Percentiles rank a stretch among this genome's conserved stretches.
Conservation (phyloP, 768 basidiomycete species). For the Polyporus arcularius region DNA sequence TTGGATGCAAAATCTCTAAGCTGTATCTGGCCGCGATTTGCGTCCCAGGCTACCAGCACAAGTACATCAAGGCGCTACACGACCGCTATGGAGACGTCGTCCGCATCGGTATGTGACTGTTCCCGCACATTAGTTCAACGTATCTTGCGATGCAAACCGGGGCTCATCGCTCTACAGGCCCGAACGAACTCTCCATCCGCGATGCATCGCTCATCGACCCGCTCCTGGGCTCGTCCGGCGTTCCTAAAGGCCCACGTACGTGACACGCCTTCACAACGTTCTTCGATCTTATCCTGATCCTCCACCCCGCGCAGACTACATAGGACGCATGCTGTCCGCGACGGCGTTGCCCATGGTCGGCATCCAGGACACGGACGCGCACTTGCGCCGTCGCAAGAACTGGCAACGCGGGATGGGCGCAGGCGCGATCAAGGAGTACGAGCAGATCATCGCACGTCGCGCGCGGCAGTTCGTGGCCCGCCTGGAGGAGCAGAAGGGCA, state of each 20-base stretch:
- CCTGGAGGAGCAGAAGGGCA: conserved; percentile 29
- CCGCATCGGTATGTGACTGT: not conserved
- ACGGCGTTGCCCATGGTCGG: conserved; percentile 31
- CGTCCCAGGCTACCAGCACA: conserved; percentile 30
- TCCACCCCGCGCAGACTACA: not conserved
- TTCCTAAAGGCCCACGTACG: conserved; percentile 45
- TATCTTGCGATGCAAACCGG: too few species aligned
- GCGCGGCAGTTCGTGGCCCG: conserved; percentile 43
- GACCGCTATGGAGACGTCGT: conserved; percentile 35
- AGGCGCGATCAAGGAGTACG: conserved; percentile 47
- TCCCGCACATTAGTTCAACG: not conserved
- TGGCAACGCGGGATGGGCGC: conserved; percentile 53
- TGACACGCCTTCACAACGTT: conserved; percentile 27
- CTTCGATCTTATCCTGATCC: too few species aligned
- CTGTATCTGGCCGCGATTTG: conserved; percentile 24
- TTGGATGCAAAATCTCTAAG: conserved; percentile 24
- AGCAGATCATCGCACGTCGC: conserved; percentile 38
- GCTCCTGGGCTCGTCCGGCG: conserved; percentile 30
- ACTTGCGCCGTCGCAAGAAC: conserved; percentile 44
- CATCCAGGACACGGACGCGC: conserved; percentile 32
- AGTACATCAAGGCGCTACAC: conserved; percentile 31
- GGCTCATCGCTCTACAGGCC: conserved; percentile 31
- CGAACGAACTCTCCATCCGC: conserved; percentile 46
- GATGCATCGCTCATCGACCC: conserved; percentile 33
- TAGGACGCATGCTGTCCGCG: conserved; percentile 20